Evolutionary conservation across 495 filamentous ascomycete species (phyloP).

Genomic region (Halenospora varia): DNA sequence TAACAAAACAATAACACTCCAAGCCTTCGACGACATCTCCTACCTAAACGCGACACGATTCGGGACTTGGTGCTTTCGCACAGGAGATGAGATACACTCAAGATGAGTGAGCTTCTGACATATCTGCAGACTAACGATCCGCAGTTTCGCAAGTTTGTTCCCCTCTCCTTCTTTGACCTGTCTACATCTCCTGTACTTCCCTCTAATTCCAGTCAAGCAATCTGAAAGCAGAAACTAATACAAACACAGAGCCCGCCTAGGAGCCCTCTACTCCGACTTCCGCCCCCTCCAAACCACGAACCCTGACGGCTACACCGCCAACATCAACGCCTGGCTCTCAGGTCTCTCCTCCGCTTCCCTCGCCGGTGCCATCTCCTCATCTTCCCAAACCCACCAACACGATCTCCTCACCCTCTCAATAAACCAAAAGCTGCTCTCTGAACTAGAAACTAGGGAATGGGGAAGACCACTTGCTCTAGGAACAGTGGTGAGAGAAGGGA

Average conservation of each 20-base stretch:
- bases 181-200: no score
- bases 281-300: constrained; percentile 71
- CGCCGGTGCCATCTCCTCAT: constrained; percentile 58
- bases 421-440: constrained; percentile 63
- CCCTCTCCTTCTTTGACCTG: not conserved
- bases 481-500: constrained; percentile 73
- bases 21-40: no score
- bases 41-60: no score
- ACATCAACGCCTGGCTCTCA: constrained; percentile 77
- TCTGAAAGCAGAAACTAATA: not conserved
- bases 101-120: constrained; percentile 59
- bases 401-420: constrained; percentile 61
- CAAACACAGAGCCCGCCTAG: constrained; percentile 66
- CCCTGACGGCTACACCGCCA: constrained; percentile 85
- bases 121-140: constrained; percentile 61
- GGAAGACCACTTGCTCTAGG: constrained; percentile 81
- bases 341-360: constrained; percentile 64
- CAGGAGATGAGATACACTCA: no score
- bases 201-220: not conserved
- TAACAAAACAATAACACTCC: no score
- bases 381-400: constrained; percentile 26
- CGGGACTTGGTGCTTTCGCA: no score
- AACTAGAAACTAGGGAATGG: constrained; percentile 72
- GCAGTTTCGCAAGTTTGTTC: constrained; percentile 57
- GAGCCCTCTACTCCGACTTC: constrained; percentile 95